Evolutionary conservation across 2,329 filamentous ascomycete genomes (phyloP), one percentile per base, ranked within the genome.

Genomic region (Pezicula carpinea): DNA sequence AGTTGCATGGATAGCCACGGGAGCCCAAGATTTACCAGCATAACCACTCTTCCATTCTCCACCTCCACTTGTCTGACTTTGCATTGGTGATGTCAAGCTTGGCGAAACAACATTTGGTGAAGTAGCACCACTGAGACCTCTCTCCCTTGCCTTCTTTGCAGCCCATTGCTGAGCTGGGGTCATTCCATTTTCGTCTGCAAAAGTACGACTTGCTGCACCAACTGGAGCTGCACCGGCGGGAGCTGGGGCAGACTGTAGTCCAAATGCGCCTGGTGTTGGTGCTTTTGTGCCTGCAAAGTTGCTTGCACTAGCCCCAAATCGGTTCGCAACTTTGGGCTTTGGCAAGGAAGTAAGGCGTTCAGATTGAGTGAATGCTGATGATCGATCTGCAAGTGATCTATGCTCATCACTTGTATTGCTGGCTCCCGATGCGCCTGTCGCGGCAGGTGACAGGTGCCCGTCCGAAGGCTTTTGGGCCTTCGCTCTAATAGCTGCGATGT

Each of bases 101-200:
- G 72, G 63, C 22, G 38, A 40, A 22, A 40, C 19, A 44, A 69
- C 50, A 39, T 66, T 62, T 36, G 77, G 63, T 17, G 72, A 65
- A 43, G 74, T 66, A 22, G 64, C 71, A 34, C 71, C 72, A 39
- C 79, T 83, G 19, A 66, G 56, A 18, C 78, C 82, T 48, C 84
- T 77, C 65, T 93, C 83, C 51, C 83, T 84, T 32, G 88, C 92
- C 73, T 97, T 97, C 73, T 91, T 95, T 73, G 99, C 93, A 0
- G 92, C 92, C 93, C 93, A 99, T 31, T 96, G 71, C 67, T 99
- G 93, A 23, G 93, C 91, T 6, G 93, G 93, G 5, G 93, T 97
- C 74, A 97, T 99, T 52, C 93, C 93, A 53, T 87, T 91, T 66
- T 95, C 76, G 56, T 96, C 91, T 14, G 93, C 93, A 72, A 97